Conservation (phyloP, 768 basidiomycete species). For the Pulveroboletus sp. region DNA sequence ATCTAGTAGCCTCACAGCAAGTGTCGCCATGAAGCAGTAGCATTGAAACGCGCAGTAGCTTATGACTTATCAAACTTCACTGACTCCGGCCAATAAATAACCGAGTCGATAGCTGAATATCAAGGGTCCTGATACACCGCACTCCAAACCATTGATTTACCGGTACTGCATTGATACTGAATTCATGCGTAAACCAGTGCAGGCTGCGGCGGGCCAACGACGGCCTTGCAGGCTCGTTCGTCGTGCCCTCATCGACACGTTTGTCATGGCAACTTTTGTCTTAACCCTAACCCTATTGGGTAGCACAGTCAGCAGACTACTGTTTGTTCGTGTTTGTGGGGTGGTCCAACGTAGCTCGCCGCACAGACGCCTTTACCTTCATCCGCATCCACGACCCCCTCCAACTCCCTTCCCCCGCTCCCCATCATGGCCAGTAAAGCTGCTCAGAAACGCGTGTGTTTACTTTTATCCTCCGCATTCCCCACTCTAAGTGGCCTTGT, state of each 20-base stretch:
- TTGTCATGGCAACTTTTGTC: conserved; percentile 13
- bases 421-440: conserved; percentile 77
- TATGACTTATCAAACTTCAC: too few relatives aligned
- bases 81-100: conserved; percentile 12
- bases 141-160: background rate
- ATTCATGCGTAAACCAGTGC: conserved; percentile 13
- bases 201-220: background rate
- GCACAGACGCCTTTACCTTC: conserved; percentile 23
- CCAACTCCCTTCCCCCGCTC: background rate
- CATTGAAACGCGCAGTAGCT: too few relatives aligned
- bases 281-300: conserved; percentile 21
- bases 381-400: conserved; percentile 20
- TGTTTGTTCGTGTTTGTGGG: conserved; percentile 30
- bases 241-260: too few relatives aligned
- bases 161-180: background rate
- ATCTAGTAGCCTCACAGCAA: too few relatives aligned
- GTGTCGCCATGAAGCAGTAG: too few relatives aligned
- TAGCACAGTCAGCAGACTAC: background rate
- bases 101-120: background rate
- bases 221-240: background rate
- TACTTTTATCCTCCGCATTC: conserved; percentile 10
- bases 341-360: conserved; percentile 20
- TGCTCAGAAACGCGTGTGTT: conserved; percentile 74
- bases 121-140: conserved; percentile 11
- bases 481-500: background rate